A percentile compares a stretch with the other conserved stretches of the same genome.
Evolutionary conservation across 495 filamentous ascomycete species (phyloP).

Genomic region (Letharia lupina): DNA sequence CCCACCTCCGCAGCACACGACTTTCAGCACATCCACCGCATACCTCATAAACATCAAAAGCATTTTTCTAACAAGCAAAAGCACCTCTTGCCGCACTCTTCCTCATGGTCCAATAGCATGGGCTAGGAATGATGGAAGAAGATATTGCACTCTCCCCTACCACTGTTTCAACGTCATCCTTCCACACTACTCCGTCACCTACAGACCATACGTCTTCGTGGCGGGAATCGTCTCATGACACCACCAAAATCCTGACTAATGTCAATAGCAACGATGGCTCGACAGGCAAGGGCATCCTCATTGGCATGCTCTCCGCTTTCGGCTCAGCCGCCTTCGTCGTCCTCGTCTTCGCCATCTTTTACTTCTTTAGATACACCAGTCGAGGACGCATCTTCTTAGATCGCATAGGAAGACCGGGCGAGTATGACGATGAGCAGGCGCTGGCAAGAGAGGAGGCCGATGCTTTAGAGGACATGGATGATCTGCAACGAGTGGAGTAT

Average conservation of each 20-base stretch:
- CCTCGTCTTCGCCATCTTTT: slow-evolving; percentile 72
- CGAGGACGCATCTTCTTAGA: slow-evolving; percentile 88
- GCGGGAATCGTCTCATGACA: slow-evolving; percentile 19
- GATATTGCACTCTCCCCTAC: slow-evolving; percentile 14
- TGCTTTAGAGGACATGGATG: slow-evolving; percentile 92
- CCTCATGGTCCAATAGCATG: slow-evolving; percentile 11
- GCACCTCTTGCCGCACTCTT: background rate
- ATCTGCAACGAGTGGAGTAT: slow-evolving; percentile 82
- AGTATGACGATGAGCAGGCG: slow-evolving; percentile 95
- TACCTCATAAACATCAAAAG: background rate
- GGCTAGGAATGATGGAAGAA: slow-evolving; percentile 11
- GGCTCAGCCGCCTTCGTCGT: slow-evolving; percentile 81
- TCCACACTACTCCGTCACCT: slow-evolving; percentile 11
- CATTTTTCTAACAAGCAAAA: background rate
- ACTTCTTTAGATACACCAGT: slow-evolving; percentile 87
- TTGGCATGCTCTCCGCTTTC: slow-evolving; percentile 93
- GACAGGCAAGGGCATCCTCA: slow-evolving; percentile 75
- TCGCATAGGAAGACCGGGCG: slow-evolving; percentile 84
- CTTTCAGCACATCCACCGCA: background rate
- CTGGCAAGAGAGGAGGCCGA: slow-evolving; percentile 88
- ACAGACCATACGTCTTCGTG: slow-evolving; percentile 15
- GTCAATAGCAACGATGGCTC: slow-evolving; percentile 35
- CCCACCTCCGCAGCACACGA: slow-evolving; percentile 2
- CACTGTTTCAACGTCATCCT: slow-evolving; percentile 21
- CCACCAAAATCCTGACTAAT: slow-evolving; percentile 26